Base-by-base conservation (phyloP, 331 rosid species). In the Acacia concinna region DNA sequence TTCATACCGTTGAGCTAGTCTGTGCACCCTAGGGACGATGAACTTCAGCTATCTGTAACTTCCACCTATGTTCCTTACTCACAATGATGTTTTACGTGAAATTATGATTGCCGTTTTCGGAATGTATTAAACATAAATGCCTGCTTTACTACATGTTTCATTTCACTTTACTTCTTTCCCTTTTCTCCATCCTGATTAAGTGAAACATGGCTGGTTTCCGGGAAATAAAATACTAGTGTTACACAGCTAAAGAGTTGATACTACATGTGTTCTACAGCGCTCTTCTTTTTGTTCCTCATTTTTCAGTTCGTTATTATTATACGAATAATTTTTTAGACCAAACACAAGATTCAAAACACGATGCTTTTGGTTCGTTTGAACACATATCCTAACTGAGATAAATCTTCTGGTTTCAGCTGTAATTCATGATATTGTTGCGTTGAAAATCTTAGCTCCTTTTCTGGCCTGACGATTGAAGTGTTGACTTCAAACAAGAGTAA, bases 371-470 rank as follows among this genome's bases (percentile, higher is more conserved):
- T 68, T 25, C 6, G 12, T 23, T 41, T 17, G 6, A 12, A 14
- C 25, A 3, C 28, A 27, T 54, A 59, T 77, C 13, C 31, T 78
- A 56, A 78, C 65, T 73, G 35, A 35, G 76, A 80, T 67, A 23
- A 68, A 31, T 31, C 47, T 34, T 32, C 3, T 76, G 54, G 37
- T 81, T 81, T 81, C 84, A 85, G 84, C 31, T 35, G 40, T 35
- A 63, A 68, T 43, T 68, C 49, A 52, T 74, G 81, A 81, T 20
- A 14, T 63, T 62, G 44, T 78, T 62, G 49, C 49, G 40, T 72
- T 71, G 52, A 52, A 30, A 66, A 34, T 56, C 59, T n/a, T 75
- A 31, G 17, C 44, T 76, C 64, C 56, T 14, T 40, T 23, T 64
- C 78, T 51, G 18, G 46, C 67, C 75, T 32, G 32, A 44, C 68